Percentiles rank a stretch among this genome's conserved stretches.
Conservation (phyloP, 768 basidiomycete species). For the Boletus speciosus region DNA sequence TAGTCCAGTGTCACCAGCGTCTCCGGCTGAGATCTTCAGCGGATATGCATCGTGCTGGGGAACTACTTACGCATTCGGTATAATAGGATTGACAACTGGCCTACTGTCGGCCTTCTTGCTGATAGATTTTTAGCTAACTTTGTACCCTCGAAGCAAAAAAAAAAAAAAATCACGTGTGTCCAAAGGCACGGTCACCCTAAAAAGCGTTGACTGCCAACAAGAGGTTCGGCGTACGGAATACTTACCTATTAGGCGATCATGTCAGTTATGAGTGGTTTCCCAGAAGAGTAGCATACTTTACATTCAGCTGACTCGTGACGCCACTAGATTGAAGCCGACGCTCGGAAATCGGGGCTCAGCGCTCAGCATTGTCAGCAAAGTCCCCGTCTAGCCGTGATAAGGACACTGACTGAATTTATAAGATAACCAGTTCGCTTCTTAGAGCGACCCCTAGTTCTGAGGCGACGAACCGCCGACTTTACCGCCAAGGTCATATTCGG, state of each 20-base stretch:
- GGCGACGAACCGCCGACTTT: neutral
- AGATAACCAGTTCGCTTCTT: no score
- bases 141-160: no score
- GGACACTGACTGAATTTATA: neutral
- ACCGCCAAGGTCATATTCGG: no score
- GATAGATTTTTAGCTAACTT: no score
- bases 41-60: neutral
- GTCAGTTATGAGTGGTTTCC: conserved; percentile 52
- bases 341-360: neutral
- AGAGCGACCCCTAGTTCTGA: neutral
- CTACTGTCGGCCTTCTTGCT: conserved; percentile 31
- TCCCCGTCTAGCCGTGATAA: no score
- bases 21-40: conserved; percentile 36
- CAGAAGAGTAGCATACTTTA: conserved; percentile 56
- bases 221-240: conserved; percentile 43
- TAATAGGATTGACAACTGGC: conserved; percentile 45
- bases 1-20: conserved; percentile 60
- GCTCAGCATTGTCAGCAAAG: no score
- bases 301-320: conserved; percentile 40
- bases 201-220: conserved; percentile 38
- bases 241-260: conserved; percentile 52
- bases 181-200: conserved; percentile 49
- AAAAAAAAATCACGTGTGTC: conserved; percentile 39
- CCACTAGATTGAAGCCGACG: conserved; percentile 1
- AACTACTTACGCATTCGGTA: conserved; percentile 36